Evolutionary conservation across 2,329 filamentous ascomycete species (phyloP).

Genomic region (Penicillium sp.): DNA sequence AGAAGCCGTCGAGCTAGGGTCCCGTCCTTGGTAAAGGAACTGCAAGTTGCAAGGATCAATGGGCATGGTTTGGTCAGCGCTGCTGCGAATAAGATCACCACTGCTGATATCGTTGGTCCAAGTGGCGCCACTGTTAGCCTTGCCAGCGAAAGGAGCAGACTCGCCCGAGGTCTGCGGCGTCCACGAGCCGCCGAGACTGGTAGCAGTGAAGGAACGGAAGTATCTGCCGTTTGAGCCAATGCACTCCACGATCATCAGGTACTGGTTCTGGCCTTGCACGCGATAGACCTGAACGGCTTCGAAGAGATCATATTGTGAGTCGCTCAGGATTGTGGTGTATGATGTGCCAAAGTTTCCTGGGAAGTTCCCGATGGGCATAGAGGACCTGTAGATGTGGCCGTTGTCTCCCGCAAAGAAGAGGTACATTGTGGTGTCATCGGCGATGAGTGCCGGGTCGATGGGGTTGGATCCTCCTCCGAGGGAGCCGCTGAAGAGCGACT

Average conservation of each 20-base stretch:
- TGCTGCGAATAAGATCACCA: constrained; percentile 65
- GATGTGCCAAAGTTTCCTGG: constrained; percentile 64
- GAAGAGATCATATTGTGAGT: constrained; percentile 64
- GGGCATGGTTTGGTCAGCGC: constrained; percentile 66
- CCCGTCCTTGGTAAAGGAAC: constrained; percentile 67
- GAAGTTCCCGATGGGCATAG: constrained; percentile 68
- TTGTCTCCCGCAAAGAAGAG: constrained; percentile 73
- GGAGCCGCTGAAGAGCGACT: constrained; percentile 63
- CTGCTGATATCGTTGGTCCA: constrained; percentile 74
- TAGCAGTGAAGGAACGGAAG: constrained; percentile 71
- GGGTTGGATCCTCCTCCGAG: constrained; percentile 57
- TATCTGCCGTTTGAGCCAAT: constrained; percentile 59
- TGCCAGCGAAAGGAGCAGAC: constrained; percentile 66
- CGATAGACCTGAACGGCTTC: constrained; percentile 72
- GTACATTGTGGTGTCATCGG: constrained; percentile 67
- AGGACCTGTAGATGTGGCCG: constrained; percentile 68
- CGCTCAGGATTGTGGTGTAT: constrained; percentile 59
- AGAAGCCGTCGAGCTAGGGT: constrained; percentile 49
- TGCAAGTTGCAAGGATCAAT: constrained; percentile 70
- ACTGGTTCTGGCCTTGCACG: constrained; percentile 59
- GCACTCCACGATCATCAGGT: constrained; percentile 71
- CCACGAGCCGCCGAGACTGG: constrained; percentile 63
- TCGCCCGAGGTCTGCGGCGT: constrained; percentile 63
- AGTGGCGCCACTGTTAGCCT: constrained; percentile 67
- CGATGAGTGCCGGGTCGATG: constrained; percentile 70